Percentiles rank a stretch among this genome's conserved stretches.
These are phyloP conservation scores for Globisporangium ultimum DNA, from an alignment of 352 stramenopile genomes.

Conservation along the genomic window DNA sequence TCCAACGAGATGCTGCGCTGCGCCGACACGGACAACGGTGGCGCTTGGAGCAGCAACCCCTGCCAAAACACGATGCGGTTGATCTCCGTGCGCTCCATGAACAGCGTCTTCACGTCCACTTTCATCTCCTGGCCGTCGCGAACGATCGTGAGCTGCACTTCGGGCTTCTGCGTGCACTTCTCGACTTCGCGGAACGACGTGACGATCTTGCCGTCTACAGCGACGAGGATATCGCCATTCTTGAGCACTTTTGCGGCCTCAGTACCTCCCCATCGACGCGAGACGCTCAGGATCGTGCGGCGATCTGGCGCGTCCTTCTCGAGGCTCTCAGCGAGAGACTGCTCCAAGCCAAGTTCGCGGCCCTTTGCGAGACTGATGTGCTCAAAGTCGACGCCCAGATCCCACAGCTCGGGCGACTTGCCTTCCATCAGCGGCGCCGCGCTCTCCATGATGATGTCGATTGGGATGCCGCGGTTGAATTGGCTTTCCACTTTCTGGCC, in stretches of 20 bases:
- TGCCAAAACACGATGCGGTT: conserved; percentile 92
- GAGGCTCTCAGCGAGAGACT: conserved; percentile 71
- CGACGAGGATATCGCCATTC: conserved; percentile 86
- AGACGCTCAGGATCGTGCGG: conserved; percentile 78
- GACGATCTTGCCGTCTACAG: conserved; percentile 78
- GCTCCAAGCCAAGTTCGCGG: conserved; percentile 81
- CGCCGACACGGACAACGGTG: conserved; percentile 82
- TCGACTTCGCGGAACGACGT: conserved; percentile 87
- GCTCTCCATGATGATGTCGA: conserved; percentile 88
- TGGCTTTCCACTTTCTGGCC: conserved; percentile 82
- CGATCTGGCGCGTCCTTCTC: conserved; percentile 66
- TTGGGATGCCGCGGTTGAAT: conserved; percentile 84
- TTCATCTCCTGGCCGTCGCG: conserved; percentile 70
- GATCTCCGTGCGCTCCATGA: conserved; percentile 83
- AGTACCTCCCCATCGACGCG: conserved; percentile 71
- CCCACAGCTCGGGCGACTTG: conserved; percentile 68
- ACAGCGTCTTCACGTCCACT: conserved; percentile 72
- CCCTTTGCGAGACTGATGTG: conserved; percentile 88
- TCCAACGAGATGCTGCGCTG: conserved; percentile 80
- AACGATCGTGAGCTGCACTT: conserved; percentile 84
- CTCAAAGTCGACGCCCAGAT: conserved; percentile 84
- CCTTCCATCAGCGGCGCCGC: conserved; percentile 67
- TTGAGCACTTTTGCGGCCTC: conserved; percentile 62
- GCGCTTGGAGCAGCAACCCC: conserved; percentile 85
- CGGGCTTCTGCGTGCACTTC: conserved; percentile 68